Evolutionary conservation across 1,139 yeast species (phyloP), one percentile per base, ranked within the genome.

Genomic region (Diutina rugosa): DNA sequence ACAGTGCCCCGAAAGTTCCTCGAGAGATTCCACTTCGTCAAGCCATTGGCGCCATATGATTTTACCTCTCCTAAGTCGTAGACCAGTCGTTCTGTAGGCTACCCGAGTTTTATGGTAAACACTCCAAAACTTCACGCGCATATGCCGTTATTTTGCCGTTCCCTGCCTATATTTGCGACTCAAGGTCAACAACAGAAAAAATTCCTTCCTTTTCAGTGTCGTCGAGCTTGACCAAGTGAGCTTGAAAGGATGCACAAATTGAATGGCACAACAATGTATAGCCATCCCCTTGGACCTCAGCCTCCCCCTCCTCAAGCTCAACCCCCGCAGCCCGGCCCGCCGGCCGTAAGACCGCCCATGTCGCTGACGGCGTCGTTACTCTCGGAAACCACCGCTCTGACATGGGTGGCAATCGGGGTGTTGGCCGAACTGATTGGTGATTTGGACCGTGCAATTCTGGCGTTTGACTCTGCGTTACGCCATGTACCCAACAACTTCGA

Each of bases 401-500:
- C 97, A 7, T 93, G 98, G 98, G 74, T 90, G 55, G 93, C 96
- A 18, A 84, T 91, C 58, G 96, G 97, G 35, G 82, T 90, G 29
- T 79, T 93, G 61, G 97, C 98, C 26, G 98, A 93, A 68, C 77
- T 90, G 57, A 75, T 93, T 61, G 96, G 95, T 26, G 96, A 91
- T 65, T 84, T 83, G 58, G 97, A 91, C 64, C 83, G 90, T 64
- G 98, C 98, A 1, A 82, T 90, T 52, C 81, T 84, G 61, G 89
- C 96, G 46, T 91, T 89, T 67, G 96, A 95, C 65, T 78, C 90
- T n/a, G 96, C 97, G 10, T 76, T 93, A 60, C 81, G 93, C 64
- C 91, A 89, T 69, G 81, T 87, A 51, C 96, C 96, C 46, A 86
- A 87, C 68, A 87, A 90, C 59, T 84, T 95, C 2, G 90, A 88